Base-by-base conservation (phyloP, 2,329 filamentous ascomycete genomes). In the Cladosporium sp. region DNA sequence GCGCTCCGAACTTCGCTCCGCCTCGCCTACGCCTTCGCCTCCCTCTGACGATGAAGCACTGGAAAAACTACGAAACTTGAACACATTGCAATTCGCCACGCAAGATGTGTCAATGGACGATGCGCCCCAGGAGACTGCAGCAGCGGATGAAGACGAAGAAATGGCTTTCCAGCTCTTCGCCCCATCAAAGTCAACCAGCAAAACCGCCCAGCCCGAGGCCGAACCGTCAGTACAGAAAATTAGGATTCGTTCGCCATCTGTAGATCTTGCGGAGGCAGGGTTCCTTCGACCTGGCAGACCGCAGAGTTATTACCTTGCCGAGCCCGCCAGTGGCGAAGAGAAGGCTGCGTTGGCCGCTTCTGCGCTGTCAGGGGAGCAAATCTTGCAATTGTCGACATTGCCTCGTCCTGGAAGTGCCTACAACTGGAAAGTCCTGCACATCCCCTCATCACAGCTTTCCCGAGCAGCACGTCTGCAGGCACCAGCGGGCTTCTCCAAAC, bases 81-180 rank as follows among this genome's bases (percentile, higher is more conserved):
- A 39, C 13, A 40, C 36, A 1, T 18, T 48, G 2, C 36, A 48
- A 25, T 48, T 48, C 22, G 36, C 36, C n/a, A 48, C 45, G 9
- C 30, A 48, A 40, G 45, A 48, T 40, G 45, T 48, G 7, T 27
- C 9, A 13, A 48, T 48, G 29, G 20, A 50, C 1, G 48, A 43
- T n/a, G 19, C 29, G 15, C n/a, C 38, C 16, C 20, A 13, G 0
- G 40, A 54, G 16, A 12, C 45, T 12, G 25, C 18, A 9, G 9
- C 20, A 7, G 41, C 50, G 3, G 50, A 52, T 2, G 51, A 58
- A n/a, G 58, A 56, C 3, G 59, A 60, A 19, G 59, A 63, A 18
- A 45, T 60, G 38, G 58, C 59, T 12, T 63, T 63, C 50, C 55
- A 54, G 4, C 55, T 63, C 6, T 63, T 63, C 51, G 58, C 61